Conservation (phyloP, 768 basidiomycete species). For the Termitomyces sp. region DNA sequence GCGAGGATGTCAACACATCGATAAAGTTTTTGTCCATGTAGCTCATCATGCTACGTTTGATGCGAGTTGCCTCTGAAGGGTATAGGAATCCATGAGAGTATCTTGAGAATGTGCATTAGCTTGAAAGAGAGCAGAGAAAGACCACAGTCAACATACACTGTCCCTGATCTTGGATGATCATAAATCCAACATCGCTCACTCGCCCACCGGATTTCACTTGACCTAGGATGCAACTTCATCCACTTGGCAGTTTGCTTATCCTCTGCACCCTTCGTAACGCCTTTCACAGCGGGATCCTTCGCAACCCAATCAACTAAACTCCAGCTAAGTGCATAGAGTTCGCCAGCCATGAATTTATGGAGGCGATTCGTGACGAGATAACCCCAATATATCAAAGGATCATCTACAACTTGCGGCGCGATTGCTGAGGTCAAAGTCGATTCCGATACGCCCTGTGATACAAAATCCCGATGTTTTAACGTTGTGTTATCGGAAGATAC, state of each 20-base stretch:
- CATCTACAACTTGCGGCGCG: constrained; percentile 26
- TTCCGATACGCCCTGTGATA: background rate
- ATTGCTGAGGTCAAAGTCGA: background rate
- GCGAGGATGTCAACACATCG: constrained; percentile 28
- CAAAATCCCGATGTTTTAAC: background rate
- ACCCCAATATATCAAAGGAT: constrained; percentile 84
- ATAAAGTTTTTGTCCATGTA: constrained; percentile 45
- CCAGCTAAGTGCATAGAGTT: constrained; percentile 88
- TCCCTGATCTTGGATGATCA: constrained; percentile 92
- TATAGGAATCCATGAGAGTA: constrained; percentile 96
- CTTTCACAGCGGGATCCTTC: constrained; percentile 65
- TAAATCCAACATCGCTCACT: constrained; percentile 97
- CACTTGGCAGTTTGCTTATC: constrained; percentile 93
- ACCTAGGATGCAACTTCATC: constrained; percentile 84
- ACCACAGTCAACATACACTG: constrained; percentile 60
- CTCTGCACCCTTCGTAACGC: constrained; percentile 76
- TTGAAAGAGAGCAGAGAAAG: constrained; percentile 2
- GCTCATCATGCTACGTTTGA: constrained; percentile 52
- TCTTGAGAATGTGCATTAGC: constrained; percentile 32
- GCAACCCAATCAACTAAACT: constrained; percentile 85
- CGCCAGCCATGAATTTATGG: constrained; percentile 92
- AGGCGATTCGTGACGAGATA: constrained; percentile 87
- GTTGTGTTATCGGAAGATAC: constrained; percentile 5
- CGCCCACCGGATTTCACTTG: constrained; percentile 79
- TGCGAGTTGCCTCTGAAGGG: constrained; percentile 78